Evolutionary conservation across 768 basidiomycete genomes (phyloP), one percentile per base, ranked within the genome.

Genomic region (Mycena sanguinolenta): DNA sequence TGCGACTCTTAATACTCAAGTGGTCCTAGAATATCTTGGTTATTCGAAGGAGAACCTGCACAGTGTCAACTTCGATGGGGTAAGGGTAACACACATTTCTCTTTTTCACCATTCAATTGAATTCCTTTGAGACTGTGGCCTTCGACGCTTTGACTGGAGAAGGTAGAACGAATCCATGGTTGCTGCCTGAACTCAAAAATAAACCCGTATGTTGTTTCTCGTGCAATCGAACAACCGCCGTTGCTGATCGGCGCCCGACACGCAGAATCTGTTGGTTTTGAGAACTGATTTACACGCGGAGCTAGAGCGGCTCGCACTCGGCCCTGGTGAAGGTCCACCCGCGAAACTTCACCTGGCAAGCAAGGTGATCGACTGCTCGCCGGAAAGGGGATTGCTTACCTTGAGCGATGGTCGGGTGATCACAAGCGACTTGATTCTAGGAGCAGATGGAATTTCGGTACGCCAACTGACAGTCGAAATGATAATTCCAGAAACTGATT

Each of bases 361-460:
- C 27, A 34, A 36, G 23, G 60, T 68, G 17, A 19, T 55, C 9
- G 44, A 58, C 6, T 62, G 67, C 27, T n/a, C 61, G 13, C 13
- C 53, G 10, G 60, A 68, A 4, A 30, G n/a, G 0, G 54, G 60
- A 1, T 14, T 23, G 0, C 32, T 68, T 7, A 60, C 39, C 16
- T 52, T 68, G 53, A 27, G 23, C 16, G 53, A 67, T 23, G 66
- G 66, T 0, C 52, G 25, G 21, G 13, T 38, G 0, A 23, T 68
- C 23, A 9, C 46, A 14, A 50, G 67, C 21, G 67, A 68, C 32
- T 32, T 68, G 1, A 25, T 67, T 30, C 21, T 67, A 0, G 66
- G 66, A 1, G 66, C 66, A 1, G 66, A 67, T 46, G 66, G 66
- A 5, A 67, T 67, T 55, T 4, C 36, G 8, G 66, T 67, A 19